Evolutionary conservation across 2,329 filamentous ascomycete genomes (phyloP), one percentile per base, ranked within the genome.

Genomic region (Hymenotorrendiella dingleyae): DNA sequence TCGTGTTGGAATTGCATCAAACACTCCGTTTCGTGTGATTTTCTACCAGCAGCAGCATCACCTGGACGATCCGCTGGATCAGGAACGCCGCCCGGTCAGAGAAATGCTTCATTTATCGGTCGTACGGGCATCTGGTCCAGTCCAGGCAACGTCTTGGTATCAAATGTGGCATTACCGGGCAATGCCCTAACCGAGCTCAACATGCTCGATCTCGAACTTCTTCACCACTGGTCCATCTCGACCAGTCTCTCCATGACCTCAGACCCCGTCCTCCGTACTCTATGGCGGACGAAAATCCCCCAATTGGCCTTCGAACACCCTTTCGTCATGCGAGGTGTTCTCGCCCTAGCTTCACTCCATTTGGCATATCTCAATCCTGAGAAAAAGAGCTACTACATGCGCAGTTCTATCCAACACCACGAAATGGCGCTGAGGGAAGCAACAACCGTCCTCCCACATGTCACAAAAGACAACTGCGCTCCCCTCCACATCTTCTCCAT

Each of bases 301-400:
- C 60, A 64, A 10, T 55, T 72, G 14, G 72, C 65, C 3, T 66
- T 75, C 27, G 46, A 58, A 1, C 64, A 65, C 45, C 65, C 65
- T 12, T 73, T 68, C 47, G 65, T 74, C 11, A 67, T 76, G 54
- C 67, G 67, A 6, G 64, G 63, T 4, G 62, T 75, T n/a, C 59
- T 76, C 6, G 68, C 71, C 9, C 50, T 74, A 1, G 32, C 71
- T 3, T 70, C 70, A 0, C 57, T 74, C 3, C 72, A 76, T 47
- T 59, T 75, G 1, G 66, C 69, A 1, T 60, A 64, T 26, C 59
- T 63, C 23, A 58, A 60, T 7, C 65, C 62, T 0, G 57, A 62
- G 7, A 58, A 54, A 38, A 57, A 56, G 12, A 60, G 63, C 14
- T 56, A 50, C 22, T 72, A 68, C 40, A 51, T 67, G n/a, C 49